A percentile compares a stretch with the other conserved stretches of the same genome.
These are phyloP conservation scores for Calycina herbarum DNA, from an alignment of 2,329 filamentous ascomycete genomes.

Conservation along the genomic window DNA sequence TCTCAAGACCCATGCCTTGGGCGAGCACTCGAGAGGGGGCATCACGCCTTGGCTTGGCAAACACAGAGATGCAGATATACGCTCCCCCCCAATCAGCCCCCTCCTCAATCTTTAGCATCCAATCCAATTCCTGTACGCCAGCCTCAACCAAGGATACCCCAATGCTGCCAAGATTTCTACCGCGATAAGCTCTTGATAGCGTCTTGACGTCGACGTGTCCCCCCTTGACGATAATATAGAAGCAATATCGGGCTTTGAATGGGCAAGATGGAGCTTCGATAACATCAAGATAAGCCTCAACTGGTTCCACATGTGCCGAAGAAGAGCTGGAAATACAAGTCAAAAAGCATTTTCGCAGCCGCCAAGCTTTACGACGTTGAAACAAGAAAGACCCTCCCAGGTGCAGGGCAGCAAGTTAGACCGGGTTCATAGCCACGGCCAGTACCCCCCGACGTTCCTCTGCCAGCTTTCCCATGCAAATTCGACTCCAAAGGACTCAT, in stretches of 20 bases:
- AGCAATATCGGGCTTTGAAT: slow-evolving; percentile 1
- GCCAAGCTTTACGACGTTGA: not conserved
- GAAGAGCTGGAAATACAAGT: not conserved
- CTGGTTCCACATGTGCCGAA: not conserved
- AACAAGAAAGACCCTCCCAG: not conserved
- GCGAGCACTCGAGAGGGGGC: not conserved
- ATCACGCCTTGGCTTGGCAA: slow-evolving; percentile 7
- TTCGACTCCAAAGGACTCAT: not conserved
- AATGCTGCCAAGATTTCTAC: slow-evolving; percentile 15
- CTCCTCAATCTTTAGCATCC: not conserved
- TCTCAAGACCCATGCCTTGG: not conserved
- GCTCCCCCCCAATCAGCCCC: not conserved
- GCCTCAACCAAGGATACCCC: not conserved
- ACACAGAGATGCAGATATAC: slow-evolving; percentile 3
- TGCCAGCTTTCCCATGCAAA: not conserved
- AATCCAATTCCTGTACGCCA: not conserved
- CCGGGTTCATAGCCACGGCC: not conserved
- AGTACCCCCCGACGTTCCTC: not conserved
- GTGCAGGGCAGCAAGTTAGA: not conserved
- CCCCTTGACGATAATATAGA: not conserved
- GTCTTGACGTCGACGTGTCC: not conserved
- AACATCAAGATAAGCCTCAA: not conserved
- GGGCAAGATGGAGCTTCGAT: not conserved
- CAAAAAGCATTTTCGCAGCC: not conserved
- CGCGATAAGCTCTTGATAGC: slow-evolving; percentile 20